Base-by-base conservation (phyloP, 2,329 filamentous ascomycete species). In the Trichoderma atroviride region DNA sequence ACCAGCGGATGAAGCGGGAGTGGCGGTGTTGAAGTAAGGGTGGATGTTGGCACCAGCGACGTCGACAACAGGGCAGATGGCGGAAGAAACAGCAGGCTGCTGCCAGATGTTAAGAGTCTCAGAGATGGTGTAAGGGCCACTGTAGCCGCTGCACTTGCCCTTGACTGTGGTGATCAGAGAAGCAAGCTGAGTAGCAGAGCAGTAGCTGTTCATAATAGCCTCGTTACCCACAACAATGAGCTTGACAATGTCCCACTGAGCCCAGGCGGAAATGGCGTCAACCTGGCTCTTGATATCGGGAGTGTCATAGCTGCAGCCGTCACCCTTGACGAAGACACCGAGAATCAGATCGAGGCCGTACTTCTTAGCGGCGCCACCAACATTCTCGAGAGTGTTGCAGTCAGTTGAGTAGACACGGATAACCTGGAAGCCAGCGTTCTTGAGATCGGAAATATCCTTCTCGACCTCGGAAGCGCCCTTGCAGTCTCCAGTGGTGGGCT, bases 181-280 rank as follows among this genome's bases (percentile, higher is more conserved):
- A 71, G 86, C 88, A 68, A 98, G 91, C 76, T 91, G 82, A 37
- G 76, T 64, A 43, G 90, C 87, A 68, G 86, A 81, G 83, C 86
- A 88, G 86, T 86, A 90, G 72, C 87, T 86, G 83, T 91, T 89
- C 85, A 92, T 92, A 79, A 97, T 83, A 74, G 92, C 90, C 87
- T 98, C 95, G 86, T 98, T 98, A 81, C 93, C 94, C 74, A 97
- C 87, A 37, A 96, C 91, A 73, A 97, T 84, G 75, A 97, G 88
- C 78, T 91, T 87, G 74, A 97, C 91, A 61, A 92, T 79, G 71
- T 89, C 86, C 89, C 91, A 97, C 80, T 92, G 81, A 72, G 82
- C 87, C 89, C 93, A 97, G 70, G 79, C 75, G 80, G 88, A 84
- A 79, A 97, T 91, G 71, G 88, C 87, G 37, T 85, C 81, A 71